These are phyloP conservation scores for Phellopilus nigrolimitatus DNA, from an alignment of 1,284 basidiomycete species.

Conservation along the genomic window DNA sequence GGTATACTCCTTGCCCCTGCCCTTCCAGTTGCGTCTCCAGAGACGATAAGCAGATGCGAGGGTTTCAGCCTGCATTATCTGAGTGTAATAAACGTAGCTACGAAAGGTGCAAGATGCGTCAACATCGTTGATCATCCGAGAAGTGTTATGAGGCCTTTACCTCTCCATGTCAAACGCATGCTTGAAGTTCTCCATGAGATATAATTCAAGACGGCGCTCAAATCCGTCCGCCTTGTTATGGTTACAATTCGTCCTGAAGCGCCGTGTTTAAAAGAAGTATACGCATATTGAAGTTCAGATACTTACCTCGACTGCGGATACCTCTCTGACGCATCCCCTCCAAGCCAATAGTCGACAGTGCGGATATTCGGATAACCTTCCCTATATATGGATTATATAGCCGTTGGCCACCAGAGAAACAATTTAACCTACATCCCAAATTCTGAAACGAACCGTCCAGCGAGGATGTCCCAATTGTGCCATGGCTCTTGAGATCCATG, in stretches of 20 bases:
- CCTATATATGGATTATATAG: conserved; percentile 37
- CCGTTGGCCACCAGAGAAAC: neutral
- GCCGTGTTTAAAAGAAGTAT: conserved; percentile 23
- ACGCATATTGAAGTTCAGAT: conserved; percentile 27
- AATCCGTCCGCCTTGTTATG: conserved; percentile 91
- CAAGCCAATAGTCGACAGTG: conserved; percentile 82
- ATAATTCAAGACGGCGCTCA: conserved; percentile 80
- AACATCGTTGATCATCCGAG: too few relatives aligned
- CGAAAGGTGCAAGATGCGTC: conserved; percentile 7
- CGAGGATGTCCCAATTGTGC: conserved; percentile 84
- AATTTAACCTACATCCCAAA: conserved; percentile 67
- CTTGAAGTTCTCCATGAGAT: conserved; percentile 87
- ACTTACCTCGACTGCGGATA: conserved; percentile 81
- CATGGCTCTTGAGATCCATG: conserved; percentile 84
- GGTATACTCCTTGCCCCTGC: conserved; percentile 64
- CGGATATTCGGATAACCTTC: conserved; percentile 79
- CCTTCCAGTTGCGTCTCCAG: conserved; percentile 75
- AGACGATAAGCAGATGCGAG: conserved; percentile 70
- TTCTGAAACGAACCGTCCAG: conserved; percentile 86
- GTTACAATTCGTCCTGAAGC: conserved; percentile 57
- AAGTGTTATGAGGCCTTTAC: conserved; percentile 29
- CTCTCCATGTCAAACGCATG: conserved; percentile 86
- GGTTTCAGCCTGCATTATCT: conserved; percentile 80
- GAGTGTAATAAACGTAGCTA: conserved; percentile 77
- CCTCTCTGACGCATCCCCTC: conserved; percentile 61